phyloP scores from a whole-genome alignment of 495 filamentous ascomycete species.

The Rhizodiscina lignyota region DNA sequence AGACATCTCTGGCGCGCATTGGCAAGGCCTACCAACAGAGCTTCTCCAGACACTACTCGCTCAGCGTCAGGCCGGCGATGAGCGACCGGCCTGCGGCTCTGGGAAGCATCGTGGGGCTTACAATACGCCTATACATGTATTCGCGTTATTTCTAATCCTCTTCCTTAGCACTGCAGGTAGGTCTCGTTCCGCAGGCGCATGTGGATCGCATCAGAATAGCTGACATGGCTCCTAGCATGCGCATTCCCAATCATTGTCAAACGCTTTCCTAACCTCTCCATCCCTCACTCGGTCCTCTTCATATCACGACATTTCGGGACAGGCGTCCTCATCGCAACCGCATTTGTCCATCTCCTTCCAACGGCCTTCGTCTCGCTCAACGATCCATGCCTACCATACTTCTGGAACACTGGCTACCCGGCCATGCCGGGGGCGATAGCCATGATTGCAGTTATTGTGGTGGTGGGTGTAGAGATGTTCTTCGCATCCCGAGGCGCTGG shows the following conservation, averaged over 20 bases:
- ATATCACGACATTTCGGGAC: constrained; percentile 30
- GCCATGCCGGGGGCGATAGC: constrained; percentile 27
- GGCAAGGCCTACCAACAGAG: constrained; percentile 15
- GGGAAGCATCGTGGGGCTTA: constrained; percentile 13
- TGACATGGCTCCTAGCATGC: constrained; percentile 15
- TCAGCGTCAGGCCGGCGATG: constrained; percentile 13
- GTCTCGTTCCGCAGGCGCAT: background rate
- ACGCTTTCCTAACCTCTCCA: constrained; percentile 20
- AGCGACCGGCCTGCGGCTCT: constrained; percentile 18
- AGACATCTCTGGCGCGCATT: no score
- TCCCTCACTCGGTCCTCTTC: constrained; percentile 26
- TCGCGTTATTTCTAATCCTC: constrained; percentile 25
- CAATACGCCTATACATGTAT: constrained; percentile 25
- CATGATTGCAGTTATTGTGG: constrained; percentile 22
- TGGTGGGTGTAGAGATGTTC: constrained; percentile 30
- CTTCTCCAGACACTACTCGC: constrained; percentile 19
- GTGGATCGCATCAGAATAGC: background rate
- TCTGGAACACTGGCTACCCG: constrained; percentile 28
- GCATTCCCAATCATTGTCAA: constrained; percentile 25
- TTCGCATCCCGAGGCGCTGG: constrained; percentile 24
- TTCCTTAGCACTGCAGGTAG: constrained; percentile 17
- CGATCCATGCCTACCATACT: constrained; percentile 26
- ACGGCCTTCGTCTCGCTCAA: constrained; percentile 26
- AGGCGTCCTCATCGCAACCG: constrained; percentile 31
- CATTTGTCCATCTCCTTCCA: constrained; percentile 29